Evolutionary conservation across 352 stramenopile genomes (phyloP).

Genomic region (Globisporangium spinosum): DNA sequence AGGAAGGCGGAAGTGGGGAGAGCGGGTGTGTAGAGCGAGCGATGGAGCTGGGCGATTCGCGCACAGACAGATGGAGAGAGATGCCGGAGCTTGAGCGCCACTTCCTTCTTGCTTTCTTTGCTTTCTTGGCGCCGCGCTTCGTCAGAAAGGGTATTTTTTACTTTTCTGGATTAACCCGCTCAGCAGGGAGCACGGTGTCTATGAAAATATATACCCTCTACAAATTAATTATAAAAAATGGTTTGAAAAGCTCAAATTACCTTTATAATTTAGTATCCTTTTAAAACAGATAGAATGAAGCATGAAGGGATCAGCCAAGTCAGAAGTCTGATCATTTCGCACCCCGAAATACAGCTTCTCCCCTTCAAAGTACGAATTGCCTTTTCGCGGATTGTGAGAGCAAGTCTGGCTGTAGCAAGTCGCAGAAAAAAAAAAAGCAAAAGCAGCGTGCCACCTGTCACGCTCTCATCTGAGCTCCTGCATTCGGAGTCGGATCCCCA

Average conservation of each 20-base stretch:
- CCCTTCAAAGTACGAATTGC: background rate
- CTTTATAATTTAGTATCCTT: background rate
- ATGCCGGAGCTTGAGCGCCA: background rate
- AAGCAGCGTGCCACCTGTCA: slow-evolving; percentile 8
- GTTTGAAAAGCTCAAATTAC: background rate
- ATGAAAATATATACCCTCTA: background rate
- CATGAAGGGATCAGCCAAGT: background rate
- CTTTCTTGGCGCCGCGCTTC: background rate
- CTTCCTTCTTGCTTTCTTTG: slow-evolving; percentile 6
- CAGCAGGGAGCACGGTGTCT: background rate
- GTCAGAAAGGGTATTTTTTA: slow-evolving; percentile 15
- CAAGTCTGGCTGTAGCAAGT: background rate
- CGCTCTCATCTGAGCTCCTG: slow-evolving; percentile 4
- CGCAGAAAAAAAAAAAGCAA: background rate
- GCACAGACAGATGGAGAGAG: slow-evolving; percentile 1
- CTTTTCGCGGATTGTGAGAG: background rate
- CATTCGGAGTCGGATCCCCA: background rate
- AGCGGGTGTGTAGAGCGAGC: background rate
- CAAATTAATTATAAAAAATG: too few relatives aligned
- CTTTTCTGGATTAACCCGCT: background rate
- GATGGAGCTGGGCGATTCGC: background rate
- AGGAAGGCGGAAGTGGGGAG: background rate
- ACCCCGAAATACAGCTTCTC: background rate
- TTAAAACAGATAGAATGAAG: background rate
- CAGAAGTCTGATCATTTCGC: background rate